Evolutionary conservation across 768 basidiomycete genomes (phyloP), one percentile per base, ranked within the genome.

Genomic region (Termitomyces bulborhizus): DNA sequence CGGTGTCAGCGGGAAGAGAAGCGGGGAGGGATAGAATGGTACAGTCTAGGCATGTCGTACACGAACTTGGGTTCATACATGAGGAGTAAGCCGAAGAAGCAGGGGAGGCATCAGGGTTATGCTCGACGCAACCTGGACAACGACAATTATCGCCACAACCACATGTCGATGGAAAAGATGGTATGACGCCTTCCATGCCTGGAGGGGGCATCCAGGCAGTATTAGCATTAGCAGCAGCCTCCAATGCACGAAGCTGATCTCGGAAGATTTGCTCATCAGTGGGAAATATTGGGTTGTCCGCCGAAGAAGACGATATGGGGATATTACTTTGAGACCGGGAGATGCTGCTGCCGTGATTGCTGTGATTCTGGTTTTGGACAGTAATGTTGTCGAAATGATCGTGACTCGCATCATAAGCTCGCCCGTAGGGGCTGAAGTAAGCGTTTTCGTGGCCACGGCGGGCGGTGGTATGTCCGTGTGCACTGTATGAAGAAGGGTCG

Each of bases 371-470:
- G 15, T 47, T 40, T 48, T 46, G 44, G 36, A 24, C 34, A 53
- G 36, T 32, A 3, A 46, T 37, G 53, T 11, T 37, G 21, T 60
- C 59, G n/a, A 57, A 54, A 31, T 52, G 57, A 11, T 71, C 66
- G 57, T 79, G 75, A n/a, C 68, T 57, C 3, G 74, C 68, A 50
- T 81, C 86, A 59, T 87, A 82, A 15, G 85, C 84, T 24, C 85
- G 78, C 16, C 80, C 80, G 54, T 90, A 90, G 0, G 88, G 88
- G 51, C 83, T 85, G 65, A 75, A 88, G 43, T 73, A 70, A 55
- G 75, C 69, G 56, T 72, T 72, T 52, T 84, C 81, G 63, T 80
- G 79, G 16, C 60, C 63, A 58, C 83, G 78, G 62, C 78, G 78
- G 46, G 79, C 78, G 52, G 60, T 58, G 12, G 65, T 49, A 51